Base-by-base conservation (phyloP, 345 rosid genomes). In the Psidium guajava region DNA sequence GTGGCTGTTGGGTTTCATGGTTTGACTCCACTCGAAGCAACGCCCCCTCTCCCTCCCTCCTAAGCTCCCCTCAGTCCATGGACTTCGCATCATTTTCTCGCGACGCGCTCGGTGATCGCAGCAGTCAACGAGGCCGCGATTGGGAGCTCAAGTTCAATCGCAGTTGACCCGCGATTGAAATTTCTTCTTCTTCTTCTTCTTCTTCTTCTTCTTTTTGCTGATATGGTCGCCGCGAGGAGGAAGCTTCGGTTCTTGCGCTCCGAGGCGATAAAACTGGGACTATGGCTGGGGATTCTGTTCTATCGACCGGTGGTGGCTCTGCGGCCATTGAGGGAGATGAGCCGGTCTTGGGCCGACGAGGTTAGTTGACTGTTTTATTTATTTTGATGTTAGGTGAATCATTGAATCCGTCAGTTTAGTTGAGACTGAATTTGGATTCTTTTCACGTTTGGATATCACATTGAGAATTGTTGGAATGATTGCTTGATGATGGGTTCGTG, bases 311-410 rank as follows among this genome's bases (percentile, higher is more conserved):
- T 88, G 64, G 88, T 84, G 56, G 98, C 92, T 53, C 84, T 96
- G 82, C 92, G 99, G 86, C 98, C 99, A 51, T 90, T 97, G 75
- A 93, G 98, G 86, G 98, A 96, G 86, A 93, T 88, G 84, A 86
- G 94, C 86, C 94, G 93, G 83, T 93, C 98, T n/a, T 96, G 99
- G 99, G 95, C 97, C 51, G 99, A 95, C 86, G 95, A 97, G 98
- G 99, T 97, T 81, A 58, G 95, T 91, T 32, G 81, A 40, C 54
- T 6, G 49, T 82, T 86, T 85, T 64, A 36, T 55, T 51, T 86
- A 82, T 87, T 74, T 12, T 53, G 61, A 82, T 75, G 84, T 27
- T 85, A 49, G 54, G 85, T 49, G 77, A 0, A 20, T 21, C 12
- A 69, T 69, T 36, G 77, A 69, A 69, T 69, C 77, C 13, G 13